Conservation (phyloP, 2,329 filamentous ascomycete species). For the Coniochaeta ligniaria region DNA sequence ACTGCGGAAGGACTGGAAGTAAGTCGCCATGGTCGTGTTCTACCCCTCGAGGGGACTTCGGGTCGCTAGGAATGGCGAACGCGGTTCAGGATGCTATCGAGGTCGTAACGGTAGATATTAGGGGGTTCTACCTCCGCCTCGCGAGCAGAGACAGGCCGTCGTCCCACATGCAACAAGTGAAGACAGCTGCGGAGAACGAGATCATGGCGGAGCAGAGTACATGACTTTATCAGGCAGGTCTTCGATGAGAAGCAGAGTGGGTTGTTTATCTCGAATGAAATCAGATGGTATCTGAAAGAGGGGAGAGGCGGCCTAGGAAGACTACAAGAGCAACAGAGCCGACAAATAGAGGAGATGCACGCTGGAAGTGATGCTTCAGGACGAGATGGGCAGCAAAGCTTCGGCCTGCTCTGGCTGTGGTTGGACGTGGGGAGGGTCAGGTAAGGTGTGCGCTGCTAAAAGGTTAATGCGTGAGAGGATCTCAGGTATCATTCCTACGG, state of each 20-base stretch:
- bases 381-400: constrained; percentile 1
- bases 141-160: neutral
- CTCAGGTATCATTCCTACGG: neutral
- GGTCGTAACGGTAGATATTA: neutral
- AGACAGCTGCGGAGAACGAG: neutral
- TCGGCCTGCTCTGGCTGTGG: neutral
- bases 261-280: neutral
- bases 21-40: constrained; percentile 54
- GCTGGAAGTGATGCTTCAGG: neutral
- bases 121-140: neutral
- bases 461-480: neutral
- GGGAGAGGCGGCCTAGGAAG: neutral
- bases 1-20: constrained; percentile 57
- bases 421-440: neutral
- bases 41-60: neutral
- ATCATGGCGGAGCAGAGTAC: constrained; percentile 5
- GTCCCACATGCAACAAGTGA: constrained; percentile 1
- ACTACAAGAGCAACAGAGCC: neutral
- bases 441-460: neutral
- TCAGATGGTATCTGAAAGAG: neutral
- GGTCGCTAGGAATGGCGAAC: neutral
- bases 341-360: neutral
- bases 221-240: neutral
- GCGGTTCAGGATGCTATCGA: neutral
- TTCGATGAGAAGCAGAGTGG: neutral